phyloP scores from a whole-genome alignment of 306 rosid genomes.

The Erythrophleum fordii region DNA sequence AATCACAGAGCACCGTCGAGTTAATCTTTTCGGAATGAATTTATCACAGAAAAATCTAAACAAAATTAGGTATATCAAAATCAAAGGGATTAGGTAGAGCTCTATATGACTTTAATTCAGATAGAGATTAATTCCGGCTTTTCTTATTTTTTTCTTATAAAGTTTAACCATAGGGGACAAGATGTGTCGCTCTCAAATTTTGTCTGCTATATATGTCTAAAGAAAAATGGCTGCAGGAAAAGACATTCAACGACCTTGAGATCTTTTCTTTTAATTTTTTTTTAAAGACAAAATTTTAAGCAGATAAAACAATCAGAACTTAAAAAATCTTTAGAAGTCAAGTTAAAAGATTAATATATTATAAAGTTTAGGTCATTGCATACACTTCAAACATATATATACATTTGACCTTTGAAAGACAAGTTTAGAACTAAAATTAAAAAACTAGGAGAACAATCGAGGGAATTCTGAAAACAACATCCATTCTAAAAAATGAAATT shows the following conservation, averaged over 20 bases:
- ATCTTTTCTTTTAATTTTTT: neutral
- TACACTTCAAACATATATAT: neutral
- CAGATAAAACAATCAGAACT: neutral
- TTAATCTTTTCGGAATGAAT: conserved; percentile 23
- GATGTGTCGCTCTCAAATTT: conserved; percentile 23
- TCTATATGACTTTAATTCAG: conserved; percentile 4
- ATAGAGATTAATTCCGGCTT: conserved; percentile 19
- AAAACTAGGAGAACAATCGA: neutral
- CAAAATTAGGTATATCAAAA: conserved; percentile 36
- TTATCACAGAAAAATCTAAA: conserved; percentile 12
- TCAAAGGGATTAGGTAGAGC: conserved; percentile 50
- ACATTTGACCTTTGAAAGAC: conserved; percentile 7
- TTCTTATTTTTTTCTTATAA: conserved; percentile 7
- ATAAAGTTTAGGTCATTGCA: neutral
- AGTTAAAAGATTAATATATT: conserved; percentile 2
- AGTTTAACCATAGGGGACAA: conserved; percentile 9
- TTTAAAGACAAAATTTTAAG: neutral
- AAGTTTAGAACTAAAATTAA: neutral
- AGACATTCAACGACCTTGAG: conserved; percentile 24
- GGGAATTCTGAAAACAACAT: neutral
- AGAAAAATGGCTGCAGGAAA: conserved; percentile 15
- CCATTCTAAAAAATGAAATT: neutral
- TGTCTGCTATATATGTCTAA: conserved; percentile 24
- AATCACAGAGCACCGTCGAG: conserved; percentile 49
- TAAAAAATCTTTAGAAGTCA: neutral